Percentiles rank a stretch among this genome's conserved stretches.
Conservation (phyloP, 768 basidiomycete genomes). For the Trametes meyenii region DNA sequence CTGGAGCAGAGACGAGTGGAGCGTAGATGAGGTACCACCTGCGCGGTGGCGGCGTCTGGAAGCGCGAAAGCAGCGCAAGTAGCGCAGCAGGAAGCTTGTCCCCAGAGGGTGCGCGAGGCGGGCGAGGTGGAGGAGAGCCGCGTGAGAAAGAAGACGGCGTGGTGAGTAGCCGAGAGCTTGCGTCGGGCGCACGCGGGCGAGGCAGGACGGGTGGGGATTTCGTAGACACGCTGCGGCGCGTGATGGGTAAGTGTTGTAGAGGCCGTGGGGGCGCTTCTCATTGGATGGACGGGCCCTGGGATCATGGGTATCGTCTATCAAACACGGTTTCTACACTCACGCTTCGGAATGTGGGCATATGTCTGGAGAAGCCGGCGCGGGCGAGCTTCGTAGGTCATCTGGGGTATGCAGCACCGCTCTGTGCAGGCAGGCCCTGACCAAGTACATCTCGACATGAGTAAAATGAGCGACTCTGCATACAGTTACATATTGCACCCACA, state of each 20-base stretch:
- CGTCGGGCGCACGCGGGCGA: not conserved
- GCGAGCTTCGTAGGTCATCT: not conserved
- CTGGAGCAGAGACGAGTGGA: too few species aligned
- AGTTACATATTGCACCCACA: too few species aligned
- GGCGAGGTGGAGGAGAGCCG: too few species aligned
- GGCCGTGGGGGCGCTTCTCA: not conserved
- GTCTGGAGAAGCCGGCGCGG: not conserved
- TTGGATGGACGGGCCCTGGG: not conserved
- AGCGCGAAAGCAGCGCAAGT: too few species aligned
- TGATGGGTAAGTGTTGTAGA: constrained; percentile 3
- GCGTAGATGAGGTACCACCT: too few species aligned
- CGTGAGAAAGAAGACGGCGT: not conserved
- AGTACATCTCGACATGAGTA: too few species aligned
- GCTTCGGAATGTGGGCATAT: not conserved
- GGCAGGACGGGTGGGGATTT: not conserved
- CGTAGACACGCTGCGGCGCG: constrained; percentile 10
- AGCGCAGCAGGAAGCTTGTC: too few species aligned
- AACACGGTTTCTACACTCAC: not conserved
- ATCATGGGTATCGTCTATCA: not conserved
- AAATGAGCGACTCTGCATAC: too few species aligned
- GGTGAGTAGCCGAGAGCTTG: not conserved
- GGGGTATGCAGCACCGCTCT: too few species aligned
- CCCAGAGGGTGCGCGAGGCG: too few species aligned
- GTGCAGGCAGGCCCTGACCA: too few species aligned
- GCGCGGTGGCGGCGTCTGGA: too few species aligned